A percentile compares a stretch with the other conserved stretches of the same genome.
Conservation (phyloP, 1,284 basidiomycete species). For the Ceratobasidium sp. region DNA sequence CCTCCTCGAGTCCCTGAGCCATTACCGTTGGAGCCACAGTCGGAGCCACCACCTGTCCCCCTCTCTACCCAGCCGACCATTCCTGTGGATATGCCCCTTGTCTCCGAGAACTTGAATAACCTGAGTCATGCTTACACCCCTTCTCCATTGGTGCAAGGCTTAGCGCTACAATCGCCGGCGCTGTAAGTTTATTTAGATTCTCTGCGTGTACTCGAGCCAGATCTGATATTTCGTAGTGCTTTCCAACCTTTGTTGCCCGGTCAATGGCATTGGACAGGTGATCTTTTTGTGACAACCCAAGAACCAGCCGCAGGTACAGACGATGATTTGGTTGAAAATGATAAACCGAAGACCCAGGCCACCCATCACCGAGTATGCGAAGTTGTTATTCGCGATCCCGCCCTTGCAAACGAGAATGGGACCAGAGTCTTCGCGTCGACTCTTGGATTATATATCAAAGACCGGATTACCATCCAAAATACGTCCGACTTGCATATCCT, state of each 20-base stretch:
- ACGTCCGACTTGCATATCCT: constrained; percentile 21
- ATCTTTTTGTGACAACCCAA: constrained; percentile 15
- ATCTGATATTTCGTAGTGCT: neutral
- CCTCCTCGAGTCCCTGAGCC: constrained; percentile 6
- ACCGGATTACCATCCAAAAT: constrained; percentile 2
- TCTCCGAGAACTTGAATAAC: neutral
- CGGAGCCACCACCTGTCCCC: neutral
- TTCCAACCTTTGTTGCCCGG: constrained; percentile 6
- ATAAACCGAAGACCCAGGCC: neutral
- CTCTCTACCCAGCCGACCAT: neutral
- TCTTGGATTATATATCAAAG: constrained; percentile 13
- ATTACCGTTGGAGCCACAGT: neutral
- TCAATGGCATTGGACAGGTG: constrained; percentile 33
- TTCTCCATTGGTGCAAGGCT: neutral
- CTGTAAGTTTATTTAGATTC: neutral
- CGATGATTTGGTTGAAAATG: neutral
- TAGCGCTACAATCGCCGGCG: neutral
- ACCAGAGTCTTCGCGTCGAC: constrained; percentile 12
- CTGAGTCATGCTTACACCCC: neutral
- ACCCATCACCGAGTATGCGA: constrained; percentile 13
- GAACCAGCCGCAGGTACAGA: neutral
- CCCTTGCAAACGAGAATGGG: neutral
- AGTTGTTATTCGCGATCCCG: constrained; percentile 28
- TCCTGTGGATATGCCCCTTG: neutral
- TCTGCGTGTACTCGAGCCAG: neutral